Conservation (phyloP, 164 flowering plant genomes). For the Magnolia officinalis region DNA sequence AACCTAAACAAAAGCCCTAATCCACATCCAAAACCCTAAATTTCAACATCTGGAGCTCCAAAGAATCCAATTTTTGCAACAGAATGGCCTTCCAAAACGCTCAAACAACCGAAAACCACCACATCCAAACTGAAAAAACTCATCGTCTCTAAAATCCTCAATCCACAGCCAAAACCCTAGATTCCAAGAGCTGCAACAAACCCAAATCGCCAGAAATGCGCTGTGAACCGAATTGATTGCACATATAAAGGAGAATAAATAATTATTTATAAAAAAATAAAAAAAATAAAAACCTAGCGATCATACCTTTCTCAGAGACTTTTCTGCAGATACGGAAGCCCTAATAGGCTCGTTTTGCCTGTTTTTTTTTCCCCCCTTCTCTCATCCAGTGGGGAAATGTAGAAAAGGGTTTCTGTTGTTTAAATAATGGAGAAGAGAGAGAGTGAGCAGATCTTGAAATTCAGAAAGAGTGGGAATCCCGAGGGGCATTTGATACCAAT, state of each 20-base stretch:
- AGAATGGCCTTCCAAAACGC: background rate
- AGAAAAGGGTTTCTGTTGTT: background rate
- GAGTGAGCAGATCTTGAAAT: slow-evolving; percentile 48
- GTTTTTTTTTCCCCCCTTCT: background rate
- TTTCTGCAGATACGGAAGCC: slow-evolving; percentile 10
- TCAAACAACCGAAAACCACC: background rate
- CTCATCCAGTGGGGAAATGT: background rate
- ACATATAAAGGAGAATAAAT: background rate
- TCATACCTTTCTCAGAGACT: slow-evolving; percentile 17
- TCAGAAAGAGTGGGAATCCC: slow-evolving; percentile 68
- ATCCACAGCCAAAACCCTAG: background rate
- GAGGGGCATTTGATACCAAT: slow-evolving; percentile 69
- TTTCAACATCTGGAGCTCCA: background rate
- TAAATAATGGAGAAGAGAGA: background rate
- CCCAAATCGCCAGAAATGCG: background rate
- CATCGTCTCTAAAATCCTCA: background rate
- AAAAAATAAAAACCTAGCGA: background rate
- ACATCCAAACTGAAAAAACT: background rate
- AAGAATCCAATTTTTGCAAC: background rate
- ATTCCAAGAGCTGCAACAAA: background rate
- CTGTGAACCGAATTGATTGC: background rate
- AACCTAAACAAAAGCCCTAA: background rate
- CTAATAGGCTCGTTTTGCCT: background rate
- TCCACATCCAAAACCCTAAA: background rate
- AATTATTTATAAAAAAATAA: background rate